phyloP scores from a whole-genome alignment of 2,329 filamentous ascomycete species.

The Penicillium sp. region DNA sequence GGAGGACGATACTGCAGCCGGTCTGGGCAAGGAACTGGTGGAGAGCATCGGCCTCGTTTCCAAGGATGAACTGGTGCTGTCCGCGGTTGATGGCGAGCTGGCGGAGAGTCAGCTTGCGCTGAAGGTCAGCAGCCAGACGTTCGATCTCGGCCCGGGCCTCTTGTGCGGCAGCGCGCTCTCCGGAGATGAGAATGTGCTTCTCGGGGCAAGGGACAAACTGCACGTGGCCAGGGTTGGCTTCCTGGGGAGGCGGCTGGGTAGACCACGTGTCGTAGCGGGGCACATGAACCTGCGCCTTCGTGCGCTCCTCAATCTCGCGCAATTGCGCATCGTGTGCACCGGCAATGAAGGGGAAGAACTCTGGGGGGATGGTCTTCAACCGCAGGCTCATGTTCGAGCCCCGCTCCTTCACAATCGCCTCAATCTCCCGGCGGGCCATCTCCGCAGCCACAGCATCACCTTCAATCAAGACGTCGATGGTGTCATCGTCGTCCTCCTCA shows the following conservation, averaged over 20 bases:
- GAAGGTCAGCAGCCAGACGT: constrained; percentile 73
- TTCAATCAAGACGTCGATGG: constrained; percentile 84
- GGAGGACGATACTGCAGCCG: constrained; percentile 85
- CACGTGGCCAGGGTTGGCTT: constrained; percentile 66
- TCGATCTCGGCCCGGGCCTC: constrained; percentile 81
- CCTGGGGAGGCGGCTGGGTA: constrained; percentile 67
- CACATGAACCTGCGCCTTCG: constrained; percentile 78
- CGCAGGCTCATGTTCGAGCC: constrained; percentile 80
- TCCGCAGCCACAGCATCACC: constrained; percentile 88
- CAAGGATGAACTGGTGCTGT: constrained; percentile 93
- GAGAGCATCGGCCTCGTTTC: constrained; percentile 75
- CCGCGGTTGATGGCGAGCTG: constrained; percentile 82
- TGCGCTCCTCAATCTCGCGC: constrained; percentile 69
- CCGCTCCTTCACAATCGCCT: constrained; percentile 84
- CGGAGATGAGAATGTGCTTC: constrained; percentile 80
- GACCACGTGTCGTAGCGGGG: constrained; percentile 79
- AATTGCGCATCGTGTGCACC: constrained; percentile 73
- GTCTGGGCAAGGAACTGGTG: constrained; percentile 89
- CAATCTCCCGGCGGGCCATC: constrained; percentile 79
- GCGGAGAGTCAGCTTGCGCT: constrained; percentile 73
- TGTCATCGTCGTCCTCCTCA: constrained; percentile 76
- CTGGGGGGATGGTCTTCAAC: constrained; percentile 80
- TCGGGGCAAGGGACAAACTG: constrained; percentile 72
- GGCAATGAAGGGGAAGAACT: constrained; percentile 94
- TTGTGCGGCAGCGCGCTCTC: constrained; percentile 81